Conservation (phyloP, 2,329 filamentous ascomycete genomes). For the Phaeosphaeriaceae sp. region DNA sequence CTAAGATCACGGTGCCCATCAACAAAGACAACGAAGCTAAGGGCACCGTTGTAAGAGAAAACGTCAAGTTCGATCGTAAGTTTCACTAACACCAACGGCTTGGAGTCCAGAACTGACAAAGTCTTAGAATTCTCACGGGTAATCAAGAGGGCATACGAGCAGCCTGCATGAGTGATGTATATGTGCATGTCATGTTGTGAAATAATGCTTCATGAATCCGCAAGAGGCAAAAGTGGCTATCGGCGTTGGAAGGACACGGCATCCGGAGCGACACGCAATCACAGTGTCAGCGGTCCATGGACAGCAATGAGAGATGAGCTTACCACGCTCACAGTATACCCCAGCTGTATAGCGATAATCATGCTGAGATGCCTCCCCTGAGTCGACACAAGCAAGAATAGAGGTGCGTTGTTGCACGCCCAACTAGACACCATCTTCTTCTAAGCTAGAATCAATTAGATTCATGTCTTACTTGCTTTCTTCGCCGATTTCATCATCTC, state of each 20-base stretch:
- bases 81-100: slow-evolving; percentile 1
- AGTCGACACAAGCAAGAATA: background rate
- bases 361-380: background rate
- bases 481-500: too few relatives aligned
- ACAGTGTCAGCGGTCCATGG: slow-evolving; percentile 7
- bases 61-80: slow-evolving; percentile 82
- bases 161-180: slow-evolving; percentile 40
- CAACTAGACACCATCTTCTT: background rate
- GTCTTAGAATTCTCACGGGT: slow-evolving; percentile 44
- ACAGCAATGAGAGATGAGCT: slow-evolving; percentile 14
- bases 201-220: slow-evolving; percentile 14
- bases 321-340: slow-evolving; percentile 21
- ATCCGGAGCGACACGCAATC: slow-evolving; percentile 14
- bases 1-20: slow-evolving; percentile 74
- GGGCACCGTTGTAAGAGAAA: slow-evolving; percentile 93
- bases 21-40: slow-evolving; percentile 94
- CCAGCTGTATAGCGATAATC: slow-evolving; percentile 5
- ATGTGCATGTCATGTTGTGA: slow-evolving; percentile 17
- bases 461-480: too few relatives aligned
- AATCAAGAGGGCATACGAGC: slow-evolving; percentile 46
- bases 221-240: slow-evolving; percentile 10
- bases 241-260: slow-evolving; percentile 13
- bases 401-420: background rate
- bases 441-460: too few relatives aligned
- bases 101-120: slow-evolving; percentile 16